phyloP scores from a whole-genome alignment of 768 basidiomycete species.

The Inosperma sp. region DNA sequence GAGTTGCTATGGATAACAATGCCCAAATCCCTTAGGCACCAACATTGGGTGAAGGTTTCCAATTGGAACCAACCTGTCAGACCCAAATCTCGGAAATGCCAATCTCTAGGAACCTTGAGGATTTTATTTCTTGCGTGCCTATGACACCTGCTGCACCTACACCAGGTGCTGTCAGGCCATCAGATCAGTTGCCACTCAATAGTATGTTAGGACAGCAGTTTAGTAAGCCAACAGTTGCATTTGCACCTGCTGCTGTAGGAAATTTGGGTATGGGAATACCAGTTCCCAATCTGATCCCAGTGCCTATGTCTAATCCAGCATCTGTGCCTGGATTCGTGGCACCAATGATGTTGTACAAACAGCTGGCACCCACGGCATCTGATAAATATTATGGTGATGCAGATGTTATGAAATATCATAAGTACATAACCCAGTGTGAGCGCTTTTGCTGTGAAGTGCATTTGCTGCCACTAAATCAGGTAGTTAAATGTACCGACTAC shows the following conservation, averaged over 20 bases:
- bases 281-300: too few relatives aligned
- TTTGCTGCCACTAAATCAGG: slow-evolving; percentile 24
- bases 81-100: neutral
- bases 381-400: slow-evolving; percentile 13
- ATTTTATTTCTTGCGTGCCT: neutral
- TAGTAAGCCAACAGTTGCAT: neutral
- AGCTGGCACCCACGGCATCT: slow-evolving; percentile 6
- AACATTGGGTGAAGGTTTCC: too few relatives aligned
- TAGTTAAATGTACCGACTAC: slow-evolving; percentile 18
- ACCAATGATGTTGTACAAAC: slow-evolving; percentile 3
- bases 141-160: neutral
- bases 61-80: too few relatives aligned
- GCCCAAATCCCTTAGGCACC: too few relatives aligned
- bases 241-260: neutral
- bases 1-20: too few relatives aligned
- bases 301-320: too few relatives aligned
- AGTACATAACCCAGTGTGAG: slow-evolving; percentile 11
- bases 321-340: too few relatives aligned
- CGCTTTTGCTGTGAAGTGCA: slow-evolving; percentile 7
- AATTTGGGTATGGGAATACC: too few relatives aligned
- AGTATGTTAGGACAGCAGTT: slow-evolving; percentile 11
- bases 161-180: neutral
- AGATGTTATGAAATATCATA: slow-evolving; percentile 12
- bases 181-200: neutral
- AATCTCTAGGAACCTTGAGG: neutral